Conservation (phyloP, 768 basidiomycete species). For the Collybia sordida region DNA sequence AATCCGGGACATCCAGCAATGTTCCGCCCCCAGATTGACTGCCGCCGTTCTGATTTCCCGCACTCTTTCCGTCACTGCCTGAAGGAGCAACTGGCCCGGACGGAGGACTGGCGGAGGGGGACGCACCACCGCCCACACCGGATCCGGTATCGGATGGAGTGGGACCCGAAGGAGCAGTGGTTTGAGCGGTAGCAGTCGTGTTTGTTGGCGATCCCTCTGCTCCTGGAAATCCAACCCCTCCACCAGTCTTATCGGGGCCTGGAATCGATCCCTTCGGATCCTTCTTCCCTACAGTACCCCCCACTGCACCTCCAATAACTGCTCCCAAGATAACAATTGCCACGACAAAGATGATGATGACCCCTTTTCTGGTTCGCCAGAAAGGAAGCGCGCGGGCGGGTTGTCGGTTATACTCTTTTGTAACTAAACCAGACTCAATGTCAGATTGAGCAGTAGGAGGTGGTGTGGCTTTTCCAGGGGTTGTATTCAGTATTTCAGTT, state of each 20-base stretch:
- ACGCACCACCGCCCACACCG: too few relatives aligned
- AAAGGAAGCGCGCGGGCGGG: constrained; percentile 33
- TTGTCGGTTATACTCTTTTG: too few relatives aligned
- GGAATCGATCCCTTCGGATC: not conserved
- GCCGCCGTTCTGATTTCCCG: too few relatives aligned
- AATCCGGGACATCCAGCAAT: too few relatives aligned
- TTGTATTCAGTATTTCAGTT: constrained; percentile 39
- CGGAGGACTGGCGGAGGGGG: too few relatives aligned
- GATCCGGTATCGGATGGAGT: not conserved
- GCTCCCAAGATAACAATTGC: constrained; percentile 46
- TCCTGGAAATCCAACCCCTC: not conserved
- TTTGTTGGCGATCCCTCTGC: not conserved
- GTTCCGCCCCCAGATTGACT: too few relatives aligned
- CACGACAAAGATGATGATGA: constrained; percentile 34
- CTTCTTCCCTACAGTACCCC: constrained; percentile 33
- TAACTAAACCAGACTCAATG: not conserved
- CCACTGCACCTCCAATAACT: constrained; percentile 59
- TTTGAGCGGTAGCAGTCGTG: not conserved
- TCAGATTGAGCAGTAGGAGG: constrained; percentile 3
- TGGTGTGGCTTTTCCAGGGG: constrained; percentile 12
- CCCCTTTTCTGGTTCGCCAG: constrained; percentile 48
- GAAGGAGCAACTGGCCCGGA: too few relatives aligned
- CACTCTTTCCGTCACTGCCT: too few relatives aligned
- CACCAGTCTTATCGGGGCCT: not conserved
- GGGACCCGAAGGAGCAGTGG: not conserved